A percentile compares a stretch with the other conserved stretches of the same genome.
These are phyloP conservation scores for Melampsora occidentalis DNA, from an alignment of 1,284 basidiomycete genomes.

Conservation along the genomic window DNA sequence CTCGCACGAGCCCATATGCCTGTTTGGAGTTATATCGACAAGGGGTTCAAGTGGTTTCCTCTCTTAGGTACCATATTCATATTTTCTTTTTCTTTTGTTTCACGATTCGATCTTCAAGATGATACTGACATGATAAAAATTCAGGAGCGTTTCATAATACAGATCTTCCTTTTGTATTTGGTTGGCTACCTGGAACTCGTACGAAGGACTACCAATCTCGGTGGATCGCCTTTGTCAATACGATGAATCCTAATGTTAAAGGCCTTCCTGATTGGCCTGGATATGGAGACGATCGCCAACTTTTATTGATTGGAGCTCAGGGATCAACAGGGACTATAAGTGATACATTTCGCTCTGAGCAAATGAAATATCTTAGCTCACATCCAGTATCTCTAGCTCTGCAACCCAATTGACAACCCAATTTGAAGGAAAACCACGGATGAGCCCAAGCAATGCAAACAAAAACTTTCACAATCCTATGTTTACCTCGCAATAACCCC, in stretches of 20 bases:
- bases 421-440: too few species aligned
- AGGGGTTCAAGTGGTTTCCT: background rate
- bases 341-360: background rate
- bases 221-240: conserved; percentile 16
- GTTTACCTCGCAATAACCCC: too few species aligned
- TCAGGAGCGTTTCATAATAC: too few species aligned
- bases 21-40: conserved; percentile 12
- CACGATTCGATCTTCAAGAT: too few species aligned
- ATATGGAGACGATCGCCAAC: background rate
- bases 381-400: too few species aligned
- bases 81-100: too few species aligned
- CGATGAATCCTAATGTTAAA: background rate
- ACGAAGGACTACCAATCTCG: conserved; percentile 4
- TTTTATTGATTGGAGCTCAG: background rate
- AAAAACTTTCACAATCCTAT: too few species aligned
- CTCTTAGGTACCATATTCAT: background rate
- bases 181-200: background rate
- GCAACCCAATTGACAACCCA: too few species aligned
- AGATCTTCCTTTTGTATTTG: too few species aligned
- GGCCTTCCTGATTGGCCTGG: background rate
- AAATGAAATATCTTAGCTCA: too few species aligned
- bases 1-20: background rate
- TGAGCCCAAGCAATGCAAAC: too few species aligned
- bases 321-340: background rate
- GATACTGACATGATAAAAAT: too few species aligned